Base-by-base conservation (phyloP, 805 yeast species). In the Teunomyces funiuensis region DNA sequence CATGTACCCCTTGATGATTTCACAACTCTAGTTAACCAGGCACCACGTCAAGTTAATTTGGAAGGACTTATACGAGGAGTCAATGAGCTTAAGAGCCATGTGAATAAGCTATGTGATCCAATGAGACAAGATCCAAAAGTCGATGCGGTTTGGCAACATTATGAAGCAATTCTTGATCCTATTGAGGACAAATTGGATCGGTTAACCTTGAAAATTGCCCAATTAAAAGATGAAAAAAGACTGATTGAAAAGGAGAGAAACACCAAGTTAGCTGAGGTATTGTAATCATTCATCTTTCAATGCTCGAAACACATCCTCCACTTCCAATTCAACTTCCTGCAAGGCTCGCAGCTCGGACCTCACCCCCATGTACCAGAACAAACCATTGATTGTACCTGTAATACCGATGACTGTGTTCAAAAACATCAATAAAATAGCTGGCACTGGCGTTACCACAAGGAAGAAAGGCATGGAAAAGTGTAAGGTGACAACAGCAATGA, bases 301-400 rank as follows among this genome's bases (percentile, higher is more conserved):
- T 4, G 40, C 30, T 17, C 33, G 15, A 29, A 28, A 43, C 8
- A 43, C 16, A 43, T 66, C 71, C 42, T 59, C 60, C 1, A 89
- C 85, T 57, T 91, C 95, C 49, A 73, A 61, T 44, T 76, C 75
- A 4, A 88, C 88, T 63, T 91, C 98, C 17, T 64, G 66, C 36
- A 93, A 62, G 0, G 90, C 91, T 36, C 98, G 69, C 39, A 69
- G 59, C 57, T 93, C 99, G n/a, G 79, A 73, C 25, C 88, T 71
- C 0, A 95, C 95, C 57, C 90, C 91, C 22, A 88, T 55, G 42
- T 73, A 76, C 29, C 91, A 90, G 33, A 93, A 85, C 41, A 87
- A 55, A 0, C 96, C 96, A 56, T 88, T 82, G 1, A 85, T 58
- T 0, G 77, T 65, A 0, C 96, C 97, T 0, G 90, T 73, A 2